Evolutionary conservation across 306 rosid species (phyloP).

Genomic region (Elaeagnus macrophylla): DNA sequence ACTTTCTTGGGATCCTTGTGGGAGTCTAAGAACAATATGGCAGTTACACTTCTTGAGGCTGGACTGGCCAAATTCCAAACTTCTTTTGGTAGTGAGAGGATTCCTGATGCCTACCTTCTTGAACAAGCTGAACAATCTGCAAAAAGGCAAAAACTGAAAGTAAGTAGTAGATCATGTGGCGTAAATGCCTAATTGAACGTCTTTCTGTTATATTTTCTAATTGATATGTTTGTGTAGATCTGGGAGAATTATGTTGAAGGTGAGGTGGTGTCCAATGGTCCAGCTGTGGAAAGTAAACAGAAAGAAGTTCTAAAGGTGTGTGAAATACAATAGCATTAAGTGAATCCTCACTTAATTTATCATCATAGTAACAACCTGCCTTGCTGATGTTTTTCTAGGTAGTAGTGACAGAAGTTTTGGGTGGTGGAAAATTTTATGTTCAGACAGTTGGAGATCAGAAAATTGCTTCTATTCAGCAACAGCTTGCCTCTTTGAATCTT

Average conservation of each 20-base stretch:
- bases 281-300: slow-evolving; percentile 63
- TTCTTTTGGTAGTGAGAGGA: slow-evolving; percentile 82
- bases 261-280: slow-evolving; percentile 71
- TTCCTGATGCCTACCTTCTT: slow-evolving; percentile 73
- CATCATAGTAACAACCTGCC: slow-evolving; percentile 19
- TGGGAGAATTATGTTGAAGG: slow-evolving; percentile 98
- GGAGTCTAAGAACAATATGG: slow-evolving; percentile 76
- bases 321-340: slow-evolving; percentile 15
- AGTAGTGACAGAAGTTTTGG: slow-evolving; percentile 73
- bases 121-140: slow-evolving; percentile 90
- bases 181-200: slow-evolving; percentile 1
- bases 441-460: slow-evolving; percentile 89
- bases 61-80: slow-evolving; percentile 86
- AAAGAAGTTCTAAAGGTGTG: slow-evolving; percentile 92
- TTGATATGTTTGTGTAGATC: slow-evolving; percentile 42
- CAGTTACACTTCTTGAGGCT: slow-evolving; percentile 70
- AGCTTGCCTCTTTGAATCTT: slow-evolving; percentile 75
- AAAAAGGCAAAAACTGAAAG: slow-evolving; percentile 69
- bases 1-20: slow-evolving; percentile 94
- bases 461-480: slow-evolving; percentile 69
- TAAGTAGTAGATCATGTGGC: slow-evolving; percentile 28
- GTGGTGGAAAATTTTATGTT: slow-evolving; percentile 80
- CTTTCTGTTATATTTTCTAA: slow-evolving; percentile 25
- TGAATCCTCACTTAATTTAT: slow-evolving; percentile 4
- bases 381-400: slow-evolving; percentile 43